Evolutionary conservation across 768 basidiomycete species (phyloP), one percentile per base, ranked within the genome.

Genomic region (Panaeolus papilionaceus): DNA sequence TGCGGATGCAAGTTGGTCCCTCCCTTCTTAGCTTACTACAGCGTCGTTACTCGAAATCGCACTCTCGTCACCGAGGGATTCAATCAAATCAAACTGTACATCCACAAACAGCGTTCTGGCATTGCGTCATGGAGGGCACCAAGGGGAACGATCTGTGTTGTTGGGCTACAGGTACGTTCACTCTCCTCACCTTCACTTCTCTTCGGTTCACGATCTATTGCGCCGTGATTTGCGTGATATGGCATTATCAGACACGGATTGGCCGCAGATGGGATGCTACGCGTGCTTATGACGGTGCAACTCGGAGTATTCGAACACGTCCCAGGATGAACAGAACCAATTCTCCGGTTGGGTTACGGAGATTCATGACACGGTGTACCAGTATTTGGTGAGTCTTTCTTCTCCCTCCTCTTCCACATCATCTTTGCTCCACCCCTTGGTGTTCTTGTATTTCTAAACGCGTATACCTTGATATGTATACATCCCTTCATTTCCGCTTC

Each of bases 251-350:
- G 94, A 0, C 95, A 95, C 66, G 95, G 82, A 2, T 97, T 95
- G 95, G 95, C 92, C 0, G 93, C 93, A 0, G 91, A 89, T 14
- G 95, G 95, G 0, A 95, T 95, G 85, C 81, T 93, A 11, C 89
- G 95, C 6, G 95, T 96, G 2, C 81, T 92, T 0, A 89, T 86
- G 2, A 95, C 93, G 1, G 89, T 95, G 66, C 70, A 79, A 86
- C 38, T 92, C 92, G 0, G 78, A 83, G 62, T 93, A 81, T 68
- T 79, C 84, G 1, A 79, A 79, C 38, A 73, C 77, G 8, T 76
- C 93, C 67, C 73, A 81, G 63, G 78, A 73, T 16, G 79, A 93
- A 75, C 86, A 88, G 69, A 79, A 76, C 0, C 87, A 93, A 66
- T 82, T 95, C 7, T 79, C 79, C 0, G 76, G 75, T 18, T 95